Evolutionary conservation across 768 basidiomycete genomes (phyloP).

Genomic region (Suillus occidentalis): DNA sequence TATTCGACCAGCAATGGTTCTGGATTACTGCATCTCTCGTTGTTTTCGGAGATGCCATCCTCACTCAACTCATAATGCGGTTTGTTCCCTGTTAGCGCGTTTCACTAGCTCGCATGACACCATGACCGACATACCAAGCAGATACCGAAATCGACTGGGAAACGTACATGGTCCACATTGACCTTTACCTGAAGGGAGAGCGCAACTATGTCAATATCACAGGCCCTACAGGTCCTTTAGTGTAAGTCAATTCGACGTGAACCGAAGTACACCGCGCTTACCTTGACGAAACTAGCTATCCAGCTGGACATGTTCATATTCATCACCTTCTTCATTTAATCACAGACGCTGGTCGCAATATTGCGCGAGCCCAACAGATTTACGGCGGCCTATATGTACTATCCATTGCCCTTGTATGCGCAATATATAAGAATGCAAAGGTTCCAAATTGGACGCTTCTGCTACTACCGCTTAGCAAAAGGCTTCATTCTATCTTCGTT

Average conservation of each 20-base stretch:
- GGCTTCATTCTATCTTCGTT: slow-evolving; percentile 91
- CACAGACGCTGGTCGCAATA: slow-evolving; percentile 58
- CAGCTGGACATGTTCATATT: slow-evolving; percentile 88
- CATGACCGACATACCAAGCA: slow-evolving; percentile 36
- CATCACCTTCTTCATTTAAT: slow-evolving; percentile 69
- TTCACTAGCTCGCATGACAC: slow-evolving; percentile 10
- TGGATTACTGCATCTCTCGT: slow-evolving; percentile 64
- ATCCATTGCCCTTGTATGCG: slow-evolving; percentile 63
- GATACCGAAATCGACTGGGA: slow-evolving; percentile 99
- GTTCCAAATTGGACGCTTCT: slow-evolving; percentile 73
- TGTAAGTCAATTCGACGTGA: slow-evolving; percentile 50
- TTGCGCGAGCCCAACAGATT: slow-evolving; percentile 71
- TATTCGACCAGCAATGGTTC: slow-evolving; percentile 62
- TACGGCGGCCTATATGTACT: slow-evolving; percentile 74
- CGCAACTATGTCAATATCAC: slow-evolving; percentile 77
- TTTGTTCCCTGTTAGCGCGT: slow-evolving; percentile 75
- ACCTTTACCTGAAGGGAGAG: slow-evolving; percentile 77
- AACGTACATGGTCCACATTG: slow-evolving; percentile 91
- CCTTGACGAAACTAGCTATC: slow-evolving; percentile 61
- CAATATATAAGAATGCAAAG: slow-evolving; percentile 63
- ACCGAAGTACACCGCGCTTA: background rate
- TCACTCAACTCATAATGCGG: slow-evolving; percentile 79
- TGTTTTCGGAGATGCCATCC: slow-evolving; percentile 70
- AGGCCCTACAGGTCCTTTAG: slow-evolving; percentile 91
- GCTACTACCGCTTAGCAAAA: slow-evolving; percentile 83